A percentile compares a stretch with the other conserved stretches of the same genome.
Evolutionary conservation across 768 basidiomycete genomes (phyloP).

Genomic region (Serpula lacrymans): DNA sequence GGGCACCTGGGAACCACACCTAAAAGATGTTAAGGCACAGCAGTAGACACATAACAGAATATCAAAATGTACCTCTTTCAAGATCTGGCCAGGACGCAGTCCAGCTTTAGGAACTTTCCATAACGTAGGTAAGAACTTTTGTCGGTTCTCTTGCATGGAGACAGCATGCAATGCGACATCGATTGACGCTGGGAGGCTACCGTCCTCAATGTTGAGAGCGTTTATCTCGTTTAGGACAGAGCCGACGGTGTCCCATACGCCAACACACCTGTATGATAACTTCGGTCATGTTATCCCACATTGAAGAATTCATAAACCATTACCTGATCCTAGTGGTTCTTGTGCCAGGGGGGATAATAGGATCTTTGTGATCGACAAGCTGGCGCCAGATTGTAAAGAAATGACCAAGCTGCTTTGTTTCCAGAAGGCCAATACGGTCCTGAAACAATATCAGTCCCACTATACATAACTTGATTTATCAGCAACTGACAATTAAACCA

Average conservation of each 20-base stretch:
- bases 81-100: conserved; percentile 4
- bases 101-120: conserved; percentile 9
- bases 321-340: neutral
- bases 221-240: conserved; percentile 6
- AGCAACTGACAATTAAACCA: conserved; percentile 6
- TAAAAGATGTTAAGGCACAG: conserved; percentile 6
- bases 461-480: too few species aligned
- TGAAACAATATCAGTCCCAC: neutral
- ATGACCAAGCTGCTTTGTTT: conserved; percentile 5
- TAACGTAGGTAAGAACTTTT: conserved; percentile 19
- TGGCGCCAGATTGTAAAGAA: conserved; percentile 12
- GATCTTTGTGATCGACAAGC: conserved; percentile 4
- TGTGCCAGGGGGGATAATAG: conserved; percentile 2
- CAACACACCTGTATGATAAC: conserved; percentile 9
- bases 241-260: conserved; percentile 23
- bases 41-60: neutral
- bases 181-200: conserved; percentile 11
- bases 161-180: conserved; percentile 23
- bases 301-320: too few species aligned
- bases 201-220: conserved; percentile 16
- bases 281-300: conserved; percentile 1
- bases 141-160: conserved; percentile 20
- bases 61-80: conserved; percentile 11
- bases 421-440: conserved; percentile 16
- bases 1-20: conserved; percentile 24